Percentiles rank a stretch among this genome's conserved stretches.
Evolutionary conservation across 208 protist genomes (phyloP).

Genomic region (Leishmania mexicana): DNA sequence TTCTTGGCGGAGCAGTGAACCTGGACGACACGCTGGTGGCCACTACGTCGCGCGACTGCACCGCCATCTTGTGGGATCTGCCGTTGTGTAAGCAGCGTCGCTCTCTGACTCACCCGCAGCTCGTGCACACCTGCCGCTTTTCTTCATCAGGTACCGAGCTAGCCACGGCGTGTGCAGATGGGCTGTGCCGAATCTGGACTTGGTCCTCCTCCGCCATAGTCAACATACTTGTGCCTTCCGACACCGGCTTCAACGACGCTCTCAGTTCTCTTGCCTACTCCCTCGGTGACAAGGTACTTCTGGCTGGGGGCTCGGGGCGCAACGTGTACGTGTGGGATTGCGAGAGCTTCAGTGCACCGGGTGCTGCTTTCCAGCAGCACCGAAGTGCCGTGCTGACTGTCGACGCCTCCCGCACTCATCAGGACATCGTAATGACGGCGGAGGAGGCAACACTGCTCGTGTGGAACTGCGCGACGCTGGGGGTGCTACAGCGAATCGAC

Average conservation of each 20-base stretch:
- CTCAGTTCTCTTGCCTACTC: slow-evolving; percentile 23
- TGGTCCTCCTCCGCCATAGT: slow-evolving; percentile 13
- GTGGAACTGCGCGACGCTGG: slow-evolving; percentile 29
- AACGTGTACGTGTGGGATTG: slow-evolving; percentile 22
- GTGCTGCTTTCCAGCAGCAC: slow-evolving; percentile 3
- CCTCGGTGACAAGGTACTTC: background rate
- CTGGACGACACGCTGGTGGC: slow-evolving; percentile 29
- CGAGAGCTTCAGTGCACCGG: slow-evolving; percentile 1
- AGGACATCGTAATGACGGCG: slow-evolving; percentile 22
- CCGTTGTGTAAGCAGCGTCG: slow-evolving; percentile 33
- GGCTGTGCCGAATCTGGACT: slow-evolving; percentile 35
- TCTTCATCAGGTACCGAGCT: slow-evolving; percentile 11
- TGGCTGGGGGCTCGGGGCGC: slow-evolving; percentile 11
- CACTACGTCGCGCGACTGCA: slow-evolving; percentile 33
- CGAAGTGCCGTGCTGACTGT: slow-evolving; percentile 12
- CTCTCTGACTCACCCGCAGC: slow-evolving; percentile 33
- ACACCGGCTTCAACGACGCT: slow-evolving; percentile 16
- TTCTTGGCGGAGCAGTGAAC: slow-evolving; percentile 31
- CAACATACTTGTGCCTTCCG: slow-evolving; percentile 11
- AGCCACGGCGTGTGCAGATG: slow-evolving; percentile 35
- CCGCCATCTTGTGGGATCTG: slow-evolving; percentile 34
- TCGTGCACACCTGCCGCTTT: slow-evolving; percentile 34
- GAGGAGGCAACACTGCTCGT: slow-evolving; percentile 31
- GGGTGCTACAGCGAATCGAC: slow-evolving; percentile 13
- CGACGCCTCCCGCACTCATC: slow-evolving; percentile 8